Evolutionary conservation across 2,329 filamentous ascomycete genomes (phyloP).

Genomic region (Colletotrichum lini): DNA sequence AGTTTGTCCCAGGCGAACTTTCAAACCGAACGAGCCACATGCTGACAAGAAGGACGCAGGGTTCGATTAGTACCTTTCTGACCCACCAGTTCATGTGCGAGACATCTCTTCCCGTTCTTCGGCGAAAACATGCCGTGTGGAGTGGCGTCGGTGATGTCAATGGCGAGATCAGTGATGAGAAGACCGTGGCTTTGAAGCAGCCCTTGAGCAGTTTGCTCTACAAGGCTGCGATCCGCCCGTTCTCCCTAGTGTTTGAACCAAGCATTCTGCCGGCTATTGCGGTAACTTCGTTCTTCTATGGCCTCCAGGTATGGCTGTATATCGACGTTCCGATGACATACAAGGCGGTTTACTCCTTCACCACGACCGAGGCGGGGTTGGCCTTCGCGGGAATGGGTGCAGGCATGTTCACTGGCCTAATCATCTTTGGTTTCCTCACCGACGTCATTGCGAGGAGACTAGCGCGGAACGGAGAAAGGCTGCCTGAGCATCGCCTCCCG

Average conservation of each 20-base stretch:
- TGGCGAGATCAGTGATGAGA: neutral
- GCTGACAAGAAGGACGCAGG: constrained; percentile 21
- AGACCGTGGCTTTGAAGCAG: neutral
- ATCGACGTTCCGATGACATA: constrained; percentile 36
- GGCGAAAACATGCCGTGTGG: constrained; percentile 7
- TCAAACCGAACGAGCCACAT: neutral
- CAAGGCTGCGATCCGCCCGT: constrained; percentile 19
- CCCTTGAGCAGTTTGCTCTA: constrained; percentile 14
- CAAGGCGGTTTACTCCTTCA: constrained; percentile 25
- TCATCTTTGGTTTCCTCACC: constrained; percentile 31
- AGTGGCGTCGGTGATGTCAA: neutral
- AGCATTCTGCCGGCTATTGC: constrained; percentile 24
- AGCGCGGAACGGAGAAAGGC: constrained; percentile 13
- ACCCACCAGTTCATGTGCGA: constrained; percentile 30
- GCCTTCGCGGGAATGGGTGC: constrained; percentile 24
- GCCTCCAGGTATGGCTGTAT: constrained; percentile 30
- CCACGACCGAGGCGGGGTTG: constrained; percentile 12
- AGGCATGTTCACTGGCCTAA: constrained; percentile 23
- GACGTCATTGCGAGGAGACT: constrained; percentile 21
- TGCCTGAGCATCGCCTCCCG: constrained; percentile 30
- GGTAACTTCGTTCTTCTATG: constrained; percentile 32
- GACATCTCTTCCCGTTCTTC: constrained; percentile 25
- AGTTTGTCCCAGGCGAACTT: neutral
- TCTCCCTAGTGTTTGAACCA: constrained; percentile 14
- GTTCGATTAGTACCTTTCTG: constrained; percentile 19